Percentiles rank a stretch among this genome's conserved stretches.
Conservation (phyloP, 257 asterid genomes). For the Jaltomata sinuosa region DNA sequence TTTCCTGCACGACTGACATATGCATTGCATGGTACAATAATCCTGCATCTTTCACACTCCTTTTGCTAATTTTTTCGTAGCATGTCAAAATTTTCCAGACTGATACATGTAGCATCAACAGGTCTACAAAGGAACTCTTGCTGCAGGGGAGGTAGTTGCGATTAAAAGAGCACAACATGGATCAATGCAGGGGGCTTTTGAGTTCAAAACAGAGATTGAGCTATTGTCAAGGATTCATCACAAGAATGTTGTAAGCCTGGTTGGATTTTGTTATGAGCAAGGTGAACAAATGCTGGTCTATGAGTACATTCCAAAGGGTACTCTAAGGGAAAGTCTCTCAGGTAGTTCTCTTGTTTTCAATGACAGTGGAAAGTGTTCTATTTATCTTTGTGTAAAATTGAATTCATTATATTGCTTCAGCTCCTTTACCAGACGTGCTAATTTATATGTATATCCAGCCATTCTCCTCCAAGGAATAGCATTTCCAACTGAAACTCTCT, state of each 20-base stretch:
- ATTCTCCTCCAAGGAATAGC: no score
- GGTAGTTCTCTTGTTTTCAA: slow-evolving; percentile 27
- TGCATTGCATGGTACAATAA: neutral
- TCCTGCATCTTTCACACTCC: neutral
- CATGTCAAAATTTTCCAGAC: neutral
- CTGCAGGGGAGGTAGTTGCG: slow-evolving; percentile 58
- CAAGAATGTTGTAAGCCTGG: slow-evolving; percentile 76
- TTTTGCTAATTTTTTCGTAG: neutral
- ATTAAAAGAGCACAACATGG: slow-evolving; percentile 91
- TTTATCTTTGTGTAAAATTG: neutral
- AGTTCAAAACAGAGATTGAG: slow-evolving; percentile 89
- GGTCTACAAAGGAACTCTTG: slow-evolving; percentile 67
- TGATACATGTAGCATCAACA: slow-evolving; percentile 14
- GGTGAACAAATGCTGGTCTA: slow-evolving; percentile 90
- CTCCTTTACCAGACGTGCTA: no score
- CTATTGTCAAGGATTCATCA: slow-evolving; percentile 88
- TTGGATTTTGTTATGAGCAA: slow-evolving; percentile 93
- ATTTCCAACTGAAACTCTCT: no score
- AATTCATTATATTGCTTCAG: neutral
- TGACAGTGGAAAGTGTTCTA: neutral
- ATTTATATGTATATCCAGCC: no score
- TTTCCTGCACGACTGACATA: neutral
- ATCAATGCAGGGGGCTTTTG: slow-evolving; percentile 81
- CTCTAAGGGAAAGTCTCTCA: slow-evolving; percentile 57
- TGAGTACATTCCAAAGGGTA: slow-evolving; percentile 77